Conservation (phyloP, 2,329 filamentous ascomycete genomes). For the Diplodia mutila region DNA sequence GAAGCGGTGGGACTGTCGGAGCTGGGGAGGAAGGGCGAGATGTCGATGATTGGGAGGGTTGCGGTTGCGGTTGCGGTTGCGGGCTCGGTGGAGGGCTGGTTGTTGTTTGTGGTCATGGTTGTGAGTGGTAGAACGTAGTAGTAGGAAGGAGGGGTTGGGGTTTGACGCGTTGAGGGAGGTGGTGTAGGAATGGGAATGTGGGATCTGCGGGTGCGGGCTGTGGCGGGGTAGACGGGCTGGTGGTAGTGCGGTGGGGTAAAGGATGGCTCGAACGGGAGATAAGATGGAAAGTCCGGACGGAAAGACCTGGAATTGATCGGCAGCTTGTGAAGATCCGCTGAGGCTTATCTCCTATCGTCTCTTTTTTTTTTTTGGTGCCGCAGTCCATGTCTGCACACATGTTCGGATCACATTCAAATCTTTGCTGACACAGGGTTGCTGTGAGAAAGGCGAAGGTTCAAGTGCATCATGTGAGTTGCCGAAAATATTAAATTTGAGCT, state of each 20-base stretch:
- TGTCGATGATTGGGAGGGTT: slow-evolving; percentile 47
- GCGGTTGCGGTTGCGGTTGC: slow-evolving; percentile 17
- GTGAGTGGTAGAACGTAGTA: not conserved
- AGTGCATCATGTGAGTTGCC: not conserved
- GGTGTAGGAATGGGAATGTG: not conserved
- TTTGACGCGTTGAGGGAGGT: not conserved
- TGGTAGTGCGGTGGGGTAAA: not conserved
- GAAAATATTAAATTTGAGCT: slow-evolving; percentile 14
- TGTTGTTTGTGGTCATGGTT: not conserved
- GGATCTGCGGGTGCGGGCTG: not conserved
- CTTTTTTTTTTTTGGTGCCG: not conserved
- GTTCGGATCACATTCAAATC: not conserved
- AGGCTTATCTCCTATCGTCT: not conserved
- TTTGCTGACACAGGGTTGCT: not conserved
- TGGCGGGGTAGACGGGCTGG: not conserved
- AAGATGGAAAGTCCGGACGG: not conserved
- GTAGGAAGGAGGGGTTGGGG: not conserved
- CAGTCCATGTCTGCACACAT: not conserved
- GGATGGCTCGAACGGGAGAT: not conserved
- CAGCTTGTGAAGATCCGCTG: not conserved
- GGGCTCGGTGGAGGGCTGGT: not conserved
- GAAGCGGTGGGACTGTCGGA: slow-evolving; percentile 21
- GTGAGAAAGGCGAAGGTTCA: not conserved
- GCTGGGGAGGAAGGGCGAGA: slow-evolving; percentile 42
- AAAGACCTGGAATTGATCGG: slow-evolving; percentile 7